Conservation (phyloP, 2,329 filamentous ascomycete genomes). For the Colletotrichum musae region DNA sequence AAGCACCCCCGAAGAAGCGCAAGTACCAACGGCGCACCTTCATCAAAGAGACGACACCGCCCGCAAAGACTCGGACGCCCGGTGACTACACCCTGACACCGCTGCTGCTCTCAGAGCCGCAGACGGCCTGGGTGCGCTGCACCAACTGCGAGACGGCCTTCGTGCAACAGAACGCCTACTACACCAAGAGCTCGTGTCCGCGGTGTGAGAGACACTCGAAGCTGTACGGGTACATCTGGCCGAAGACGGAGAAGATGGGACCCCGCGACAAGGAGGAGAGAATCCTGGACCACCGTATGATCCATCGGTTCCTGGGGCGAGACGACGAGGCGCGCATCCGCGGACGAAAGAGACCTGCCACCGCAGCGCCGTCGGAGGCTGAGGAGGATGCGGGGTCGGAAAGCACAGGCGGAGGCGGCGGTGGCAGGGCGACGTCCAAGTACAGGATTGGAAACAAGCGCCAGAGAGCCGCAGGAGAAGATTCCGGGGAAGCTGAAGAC, state of each 20-base stretch:
- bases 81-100: conserved; percentile 89
- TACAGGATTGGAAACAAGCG: conserved; percentile 37
- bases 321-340: conserved; percentile 75
- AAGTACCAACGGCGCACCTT: conserved; percentile 54
- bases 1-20: conserved; percentile 47
- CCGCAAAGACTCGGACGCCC: conserved; percentile 65
- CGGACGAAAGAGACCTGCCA: conserved; percentile 50
- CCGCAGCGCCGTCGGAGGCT: conserved; percentile 36
- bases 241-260: conserved; percentile 89
- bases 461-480: conserved; percentile 20
- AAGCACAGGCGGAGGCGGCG: conserved; percentile 7
- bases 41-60: conserved; percentile 51
- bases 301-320: conserved; percentile 86
- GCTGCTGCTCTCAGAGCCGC: conserved; percentile 80
- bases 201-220: conserved; percentile 96
- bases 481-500: conserved; percentile 43
- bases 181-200: conserved; percentile 87
- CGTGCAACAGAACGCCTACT: conserved; percentile 90
- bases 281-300: conserved; percentile 86
- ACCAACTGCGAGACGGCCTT: conserved; percentile 86
- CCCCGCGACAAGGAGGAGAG: conserved; percentile 79
- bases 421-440: conserved; percentile 25
- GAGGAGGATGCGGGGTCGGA: conserved; percentile 25
- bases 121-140: conserved; percentile 90
- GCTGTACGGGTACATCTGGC: conserved; percentile 95